Base-by-base conservation (phyloP, 2,329 filamentous ascomycete species). In the Alternaria postmessia region DNA sequence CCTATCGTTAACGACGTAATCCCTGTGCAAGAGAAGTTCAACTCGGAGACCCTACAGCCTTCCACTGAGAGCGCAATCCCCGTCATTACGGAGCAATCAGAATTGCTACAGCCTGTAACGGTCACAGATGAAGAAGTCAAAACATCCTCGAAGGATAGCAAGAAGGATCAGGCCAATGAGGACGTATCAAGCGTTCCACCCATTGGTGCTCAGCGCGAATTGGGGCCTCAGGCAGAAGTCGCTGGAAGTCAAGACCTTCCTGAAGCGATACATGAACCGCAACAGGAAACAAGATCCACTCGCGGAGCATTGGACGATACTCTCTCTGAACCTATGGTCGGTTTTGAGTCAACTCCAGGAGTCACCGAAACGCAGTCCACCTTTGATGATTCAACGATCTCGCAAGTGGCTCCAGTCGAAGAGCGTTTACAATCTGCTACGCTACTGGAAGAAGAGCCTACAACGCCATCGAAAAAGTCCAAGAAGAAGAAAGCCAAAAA, bases 381-480 rank as follows among this genome's bases (percentile, higher is more conserved):
- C n/a, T 24, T 22, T 1, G 44, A 59, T 14, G 28, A 16, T 14
- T 22, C 39, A n/a, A 9, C 4, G 12, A 4, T 54, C 20, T 28
- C 32, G 1, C 55, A 26, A 26, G 44, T 47, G 1, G 56, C 56
- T n/a, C 22, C 61, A 3, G 32, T 51, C 9, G 48, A 65, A 7
- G 60, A 67, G 30, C 20, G 20, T 3, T 11, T 34, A 5, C 55
- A 55, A 12, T 54, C 56, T 38, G 24, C 57, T 26, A 59, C 54
- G 14, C 32, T 42, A 7, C 18, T 60, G 24, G 59, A 54, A 26
- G 60, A 63, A n/a, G 65, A 67, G 24, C 49, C 54, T 26, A 28
- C 52, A 2, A 52, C 57, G 11, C 69, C 73, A 32, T 81, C 79
- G 54, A 80, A 81, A 62, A 85, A 83, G 63, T 79, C 51, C 7